Evolutionary conservation across 2,329 filamentous ascomycete species (phyloP), one percentile per base, ranked within the genome.

Genomic region (Orbilia brochopaga): DNA sequence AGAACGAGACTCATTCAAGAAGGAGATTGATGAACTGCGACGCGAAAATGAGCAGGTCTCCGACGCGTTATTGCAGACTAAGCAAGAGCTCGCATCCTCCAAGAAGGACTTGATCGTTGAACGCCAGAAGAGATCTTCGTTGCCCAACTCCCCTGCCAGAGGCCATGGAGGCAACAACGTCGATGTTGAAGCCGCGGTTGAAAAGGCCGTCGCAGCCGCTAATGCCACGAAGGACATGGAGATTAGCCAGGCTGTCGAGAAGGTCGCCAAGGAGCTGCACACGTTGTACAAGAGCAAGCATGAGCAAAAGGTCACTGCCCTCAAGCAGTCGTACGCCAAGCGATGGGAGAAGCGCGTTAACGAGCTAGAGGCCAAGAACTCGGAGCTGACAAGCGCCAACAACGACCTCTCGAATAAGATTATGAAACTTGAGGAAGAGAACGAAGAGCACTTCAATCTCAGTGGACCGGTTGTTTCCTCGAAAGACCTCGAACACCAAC

Each of bases 231-330:
- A 84, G 35, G 83, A 81, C 46, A 80, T 82, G 42, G 91, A 96
- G 74, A 89, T 96, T 55, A 92, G 97, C 78, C 84, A 90, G 50
- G 89, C 90, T 1, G 89, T 93, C 21, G 91, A 96, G 80, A 91
- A 92, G 75, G 92, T 97, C 44, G 92, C 93, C n/a, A 86, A 91
- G 30, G 94, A 99, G 78, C 84, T 99, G 44, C 94, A 99, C 79
- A 85, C 88, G 0, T 84, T 96, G 10, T 99, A 99, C 85, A 97
- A 97, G 82, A 88, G 89, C 78, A 99, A 99, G 81, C 94, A 99
- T 79, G 93, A 97, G 82, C 91, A 88, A 74, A 99, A 99, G 82
- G 93, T 97, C 50, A 86, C 90, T 0, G 93, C 92, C 2, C 83
- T 99, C 74, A 97, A 89, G 81, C 88, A 88, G 80, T 88, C 85